Percentiles rank a stretch among this genome's conserved stretches.
Conservation (phyloP, 768 basidiomycete genomes). For the Pleurotus tuoliensis region DNA sequence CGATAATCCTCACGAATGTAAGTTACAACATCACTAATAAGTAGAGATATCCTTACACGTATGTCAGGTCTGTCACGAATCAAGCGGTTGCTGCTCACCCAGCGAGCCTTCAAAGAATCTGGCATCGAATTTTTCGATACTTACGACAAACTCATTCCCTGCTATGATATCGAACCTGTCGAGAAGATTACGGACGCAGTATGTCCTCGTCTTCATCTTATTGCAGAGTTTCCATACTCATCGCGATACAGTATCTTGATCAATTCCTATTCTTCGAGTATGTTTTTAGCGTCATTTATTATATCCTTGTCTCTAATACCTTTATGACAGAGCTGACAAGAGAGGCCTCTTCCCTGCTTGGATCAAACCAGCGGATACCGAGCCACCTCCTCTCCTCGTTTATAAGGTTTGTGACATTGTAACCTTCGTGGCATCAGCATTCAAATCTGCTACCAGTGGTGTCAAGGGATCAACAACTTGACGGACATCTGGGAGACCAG, state of each 20-base stretch:
- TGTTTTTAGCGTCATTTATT: slow-evolving; percentile 12
- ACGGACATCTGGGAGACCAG: slow-evolving; percentile 98
- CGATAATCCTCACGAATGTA: slow-evolving; percentile 98
- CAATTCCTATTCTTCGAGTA: slow-evolving; percentile 98
- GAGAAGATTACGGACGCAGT: slow-evolving; percentile 99
- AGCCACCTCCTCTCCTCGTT: slow-evolving; percentile 93
- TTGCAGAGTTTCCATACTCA: slow-evolving; percentile 8
- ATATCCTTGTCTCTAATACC: slow-evolving; percentile 2
- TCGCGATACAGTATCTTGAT: slow-evolving; percentile 69
- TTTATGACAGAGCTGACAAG: slow-evolving; percentile 71
- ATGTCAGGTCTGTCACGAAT: slow-evolving; percentile 81
- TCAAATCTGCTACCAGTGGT: slow-evolving; percentile 53
- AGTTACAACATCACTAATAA: slow-evolving; percentile 13
- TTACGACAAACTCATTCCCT: slow-evolving; percentile 97
- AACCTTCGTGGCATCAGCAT: background rate
- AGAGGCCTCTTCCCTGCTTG: slow-evolving; percentile 96
- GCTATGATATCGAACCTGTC: slow-evolving; percentile 98
- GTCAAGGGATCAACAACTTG: slow-evolving; percentile 98
- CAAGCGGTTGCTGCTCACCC: slow-evolving; percentile 93
- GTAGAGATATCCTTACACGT: background rate
- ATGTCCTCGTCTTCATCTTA: slow-evolving; percentile 23
- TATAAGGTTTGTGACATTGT: slow-evolving; percentile 60
- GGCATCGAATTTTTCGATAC: slow-evolving; percentile 98
- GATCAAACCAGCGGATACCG: slow-evolving; percentile 98
- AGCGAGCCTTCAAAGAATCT: slow-evolving; percentile 97